Evolutionary conservation across 768 basidiomycete genomes (phyloP), one percentile per base, ranked within the genome.

Genomic region (Coprinellus micaceus): DNA sequence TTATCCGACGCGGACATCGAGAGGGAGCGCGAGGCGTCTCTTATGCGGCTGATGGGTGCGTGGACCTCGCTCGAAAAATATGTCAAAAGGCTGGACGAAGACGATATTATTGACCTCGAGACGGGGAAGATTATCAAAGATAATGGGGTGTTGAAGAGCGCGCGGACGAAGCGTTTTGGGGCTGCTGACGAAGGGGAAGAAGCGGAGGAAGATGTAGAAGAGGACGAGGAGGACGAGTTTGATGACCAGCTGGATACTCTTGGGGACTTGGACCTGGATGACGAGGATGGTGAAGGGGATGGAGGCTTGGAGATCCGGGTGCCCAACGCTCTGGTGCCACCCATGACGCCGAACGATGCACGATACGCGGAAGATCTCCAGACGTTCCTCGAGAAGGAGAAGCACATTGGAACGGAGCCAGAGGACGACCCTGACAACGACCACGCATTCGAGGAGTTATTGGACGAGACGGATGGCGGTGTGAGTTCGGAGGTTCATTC

Each of bases 61-160:
- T 91, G 90, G 89, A 75, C 80, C 25, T 75, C 81, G 51, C 80
- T 92, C 3, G 87, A 24, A 87, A 91, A 65, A 77, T 80, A 30
- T 77, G 81, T 50, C 77, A 50, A 49, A 29, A 11, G 78, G 43
- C 71, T 89, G 37, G 87, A 89, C 61, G 85, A 91, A 64, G 90
- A 92, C 67, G 90, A 93, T 66, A 85, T 91, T 45, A 75, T 92
- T 29, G 86, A 91, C 63, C 71, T 93, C 2, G 71, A 74, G 53
- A 83, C 82, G 11, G 80, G 77, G 11, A 67, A 79, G 58, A 75
- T 92, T 40, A 73, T 89, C 56, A 83, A 81, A 62, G 87, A 92
- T 67, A 81, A 87, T 57, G 90, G 90, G 1, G 78, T 88, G 3
- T 71, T 88, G 40, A 79, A 82, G 45, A 69, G 75, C 15, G 68